These are phyloP conservation scores for Calycina herbarum DNA, from an alignment of 2,329 filamentous ascomycete species.

Conservation along the genomic window DNA sequence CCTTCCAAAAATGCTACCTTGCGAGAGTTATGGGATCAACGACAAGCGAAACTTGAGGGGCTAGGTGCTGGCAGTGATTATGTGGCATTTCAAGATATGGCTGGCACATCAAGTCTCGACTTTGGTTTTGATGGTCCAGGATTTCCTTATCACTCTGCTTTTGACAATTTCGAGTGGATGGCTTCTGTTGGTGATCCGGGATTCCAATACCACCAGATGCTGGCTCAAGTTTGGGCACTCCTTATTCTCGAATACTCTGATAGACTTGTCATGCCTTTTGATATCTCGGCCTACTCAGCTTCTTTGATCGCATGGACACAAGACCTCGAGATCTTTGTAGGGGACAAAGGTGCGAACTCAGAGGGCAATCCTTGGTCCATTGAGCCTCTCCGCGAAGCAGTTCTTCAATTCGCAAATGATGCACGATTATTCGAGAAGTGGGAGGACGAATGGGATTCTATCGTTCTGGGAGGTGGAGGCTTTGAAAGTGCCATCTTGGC, in stretches of 20 bases:
- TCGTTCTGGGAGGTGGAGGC: conserved; percentile 68
- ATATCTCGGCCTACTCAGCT: conserved; percentile 71
- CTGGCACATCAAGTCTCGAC: conserved; percentile 84
- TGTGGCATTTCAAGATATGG: conserved; percentile 87
- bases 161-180: conserved; percentile 90
- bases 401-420: conserved; percentile 58
- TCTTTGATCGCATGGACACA: conserved; percentile 64
- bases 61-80: conserved; percentile 80
- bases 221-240: conserved; percentile 78
- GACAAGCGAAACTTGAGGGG: conserved; percentile 60
- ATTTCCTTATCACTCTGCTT: conserved; percentile 78
- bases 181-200: conserved; percentile 74
- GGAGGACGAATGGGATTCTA: conserved; percentile 74
- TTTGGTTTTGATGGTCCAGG: conserved; percentile 69
- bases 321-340: conserved; percentile 65
- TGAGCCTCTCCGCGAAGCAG: conserved; percentile 61
- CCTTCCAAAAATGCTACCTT: conserved; percentile 71
- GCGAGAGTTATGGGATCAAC: conserved; percentile 72
- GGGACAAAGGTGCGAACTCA: conserved; percentile 55
- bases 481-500: conserved; percentile 73
- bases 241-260: conserved; percentile 85
- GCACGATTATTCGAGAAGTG: conserved; percentile 70
- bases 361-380: conserved; percentile 42
- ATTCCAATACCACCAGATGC: conserved; percentile 75
- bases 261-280: conserved; percentile 77